Evolutionary conservation across 192 early-diverging fungal genomes (phyloP), one percentile per base, ranked within the genome.

Genomic region (Geranomyces michiganensis): DNA sequence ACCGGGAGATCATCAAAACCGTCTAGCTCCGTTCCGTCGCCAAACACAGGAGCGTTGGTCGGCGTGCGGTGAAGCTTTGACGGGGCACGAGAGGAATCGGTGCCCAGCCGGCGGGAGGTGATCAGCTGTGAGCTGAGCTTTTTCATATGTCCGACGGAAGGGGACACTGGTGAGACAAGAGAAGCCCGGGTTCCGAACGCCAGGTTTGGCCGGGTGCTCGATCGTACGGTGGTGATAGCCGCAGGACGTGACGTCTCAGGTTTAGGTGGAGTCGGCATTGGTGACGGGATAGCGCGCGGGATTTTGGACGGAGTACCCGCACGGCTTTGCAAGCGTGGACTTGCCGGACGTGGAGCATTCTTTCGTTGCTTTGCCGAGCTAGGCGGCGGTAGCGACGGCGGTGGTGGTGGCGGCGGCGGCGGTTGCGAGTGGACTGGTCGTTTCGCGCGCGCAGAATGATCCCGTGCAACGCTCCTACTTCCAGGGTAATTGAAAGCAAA

Each of bases 11-110:
- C 78, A 13, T 80, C 75, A 29, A 80, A 55, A 36, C 24, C 59
- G 53, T 80, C 79, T 30, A 80, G 61, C 48, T 80, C 79, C 1
- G 75, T 76, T 15, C 79, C 79, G 49, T 80, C 79, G 13, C 74
- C 74, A 76, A 74, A 73, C 33, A 63, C 61, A 53, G 19, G 62
- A 1, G 14, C 22, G 67, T 65, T 73, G 56, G 59, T 58, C 5
- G 76, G 72, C n/a, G 44, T 62, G 7, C 67, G 55, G 14, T 69
- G 56, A 9, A 79, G 46, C 55, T 61, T 41, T 15, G 58, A 13
- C 17, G 56, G 43, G 1, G 22, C 68, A 15, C 3, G 46, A 13
- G 0, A 29, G 59, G 51, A 30, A 29, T 63, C 62, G 55, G 21
- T 47, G 36, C 30, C 27, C 21, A 53, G 21, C 19, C 33, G 19